Base-by-base conservation (phyloP, 495 filamentous ascomycete species). In the Pseudevernia furfuracea region DNA sequence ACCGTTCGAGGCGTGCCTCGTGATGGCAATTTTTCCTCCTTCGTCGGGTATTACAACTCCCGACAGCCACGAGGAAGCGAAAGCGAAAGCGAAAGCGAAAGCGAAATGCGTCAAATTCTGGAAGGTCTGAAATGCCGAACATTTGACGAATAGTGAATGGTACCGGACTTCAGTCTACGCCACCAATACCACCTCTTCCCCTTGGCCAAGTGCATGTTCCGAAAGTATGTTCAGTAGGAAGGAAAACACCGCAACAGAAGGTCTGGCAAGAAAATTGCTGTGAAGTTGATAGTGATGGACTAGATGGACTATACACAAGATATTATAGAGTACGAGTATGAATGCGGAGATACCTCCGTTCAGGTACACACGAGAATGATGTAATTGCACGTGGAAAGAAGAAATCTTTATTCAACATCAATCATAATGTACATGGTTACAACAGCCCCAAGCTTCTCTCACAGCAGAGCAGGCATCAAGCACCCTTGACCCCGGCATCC, bases 401-500 rank as follows among this genome's bases (percentile, higher is more conserved):
- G 0, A 52, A 5, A 7, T 48, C n/a, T 11, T 48, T 8, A 48
- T 46, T 2, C 43, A 46, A 23, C 43, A 10, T 23, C 6, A 19
- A 41, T 10, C 1, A 30, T 55, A 55, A 8, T 34, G 28, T 55
- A 34, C 52, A 21, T 17, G 3, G 28, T 34, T 10, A 55, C 15
- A 19, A 21, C 17, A 34, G 34, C 15, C 5, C 19, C 0, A 21
- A 17, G 0, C 28, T 21, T 21, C 30, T 34, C 17, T 4, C 12
- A n/a, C 11, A 28, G 7, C 14, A 34, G 25, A 15, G 30, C 23
- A 55, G 28, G 7, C 52, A 34, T 55, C 52, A 55, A 32, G 52
- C 52, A 21, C 52, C 52, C 52, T 63, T 63, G 11, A 57, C 14
- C 49, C 14, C 61, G 10, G 61, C 61, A 34, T 64, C 62, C 56